Percentiles rank a stretch among this genome's conserved stretches.
Evolutionary conservation across 2,329 filamentous ascomycete species (phyloP).

Genomic region (Drechslerella dactyloides): DNA sequence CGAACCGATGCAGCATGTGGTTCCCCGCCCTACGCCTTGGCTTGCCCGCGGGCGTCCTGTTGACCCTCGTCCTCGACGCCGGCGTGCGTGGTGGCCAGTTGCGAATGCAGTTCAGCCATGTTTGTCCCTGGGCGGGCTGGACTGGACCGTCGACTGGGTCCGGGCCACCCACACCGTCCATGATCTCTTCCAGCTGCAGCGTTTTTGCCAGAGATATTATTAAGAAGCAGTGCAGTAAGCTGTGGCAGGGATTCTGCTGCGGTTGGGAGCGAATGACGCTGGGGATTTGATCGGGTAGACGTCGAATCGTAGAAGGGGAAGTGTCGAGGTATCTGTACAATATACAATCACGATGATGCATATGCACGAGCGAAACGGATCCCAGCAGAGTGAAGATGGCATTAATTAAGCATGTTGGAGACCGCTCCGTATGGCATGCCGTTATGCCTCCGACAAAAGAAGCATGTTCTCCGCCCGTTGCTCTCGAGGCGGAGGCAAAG

Average conservation of each 20-base stretch:
- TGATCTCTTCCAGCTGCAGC: too few species aligned
- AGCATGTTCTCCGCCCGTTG: neutral
- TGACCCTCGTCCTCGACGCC: neutral
- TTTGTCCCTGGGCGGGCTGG: slow-evolving; percentile 1
- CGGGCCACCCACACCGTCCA: neutral
- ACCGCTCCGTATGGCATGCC: neutral
- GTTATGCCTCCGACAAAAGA: neutral
- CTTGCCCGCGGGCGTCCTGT: slow-evolving; percentile 11
- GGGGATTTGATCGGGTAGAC: neutral
- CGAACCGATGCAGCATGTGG: slow-evolving; percentile 51
- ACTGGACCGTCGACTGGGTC: neutral
- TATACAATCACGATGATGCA: too few species aligned
- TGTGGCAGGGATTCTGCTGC: slow-evolving; percentile 36
- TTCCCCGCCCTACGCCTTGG: slow-evolving; percentile 48
- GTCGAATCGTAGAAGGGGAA: neutral
- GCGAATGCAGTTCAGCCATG: slow-evolving; percentile 30
- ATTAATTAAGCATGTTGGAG: neutral
- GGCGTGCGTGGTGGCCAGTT: slow-evolving; percentile 4
- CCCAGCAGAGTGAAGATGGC: neutral
- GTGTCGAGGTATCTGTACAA: slow-evolving; percentile 9
- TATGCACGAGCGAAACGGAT: neutral
- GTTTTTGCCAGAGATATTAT: too few species aligned
- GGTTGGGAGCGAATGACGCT: slow-evolving; percentile 16
- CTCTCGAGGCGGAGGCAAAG: slow-evolving; percentile 1
- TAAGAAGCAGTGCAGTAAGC: neutral